phyloP scores from a whole-genome alignment of 1,139 yeast genomes.

The Yamadazyma friedrichii region DNA sequence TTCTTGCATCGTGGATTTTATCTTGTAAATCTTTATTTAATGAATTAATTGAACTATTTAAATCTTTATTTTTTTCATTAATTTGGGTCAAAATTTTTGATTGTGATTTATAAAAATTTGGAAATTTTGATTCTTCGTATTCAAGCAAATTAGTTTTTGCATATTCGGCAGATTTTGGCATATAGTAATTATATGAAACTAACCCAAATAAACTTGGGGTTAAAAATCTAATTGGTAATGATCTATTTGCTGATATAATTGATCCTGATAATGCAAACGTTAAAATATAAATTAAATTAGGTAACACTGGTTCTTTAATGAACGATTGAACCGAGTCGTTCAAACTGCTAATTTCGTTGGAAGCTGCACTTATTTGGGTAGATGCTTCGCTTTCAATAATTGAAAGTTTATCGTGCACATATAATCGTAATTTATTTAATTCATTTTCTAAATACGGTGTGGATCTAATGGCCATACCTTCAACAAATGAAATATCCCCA shows the following conservation, averaged over 20 bases:
- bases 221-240: constrained; percentile 48
- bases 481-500: constrained; percentile 40
- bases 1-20: constrained; percentile 31
- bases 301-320: constrained; percentile 50
- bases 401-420: constrained; percentile 35
- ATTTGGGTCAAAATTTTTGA: constrained; percentile 16
- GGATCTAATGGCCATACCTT: constrained; percentile 55
- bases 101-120: constrained; percentile 35
- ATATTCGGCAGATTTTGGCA: constrained; percentile 34
- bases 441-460: constrained; percentile 46
- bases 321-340: constrained; percentile 22
- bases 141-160: constrained; percentile 43
- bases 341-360: constrained; percentile 37
- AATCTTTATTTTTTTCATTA: constrained; percentile 14
- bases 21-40: constrained; percentile 18
- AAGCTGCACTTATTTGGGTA: constrained; percentile 45
- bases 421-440: constrained; percentile 36
- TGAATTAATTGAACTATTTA: constrained; percentile 12
- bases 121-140: constrained; percentile 52
- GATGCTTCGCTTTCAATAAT: constrained; percentile 40
- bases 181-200: constrained; percentile 34
- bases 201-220: constrained; percentile 52
- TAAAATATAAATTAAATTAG: constrained; percentile 51
- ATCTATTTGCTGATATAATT: constrained; percentile 46
- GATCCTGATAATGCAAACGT: constrained; percentile 59